Base-by-base conservation (phyloP, 305 asterid species). In the Fraxinus xanthoxyloides region DNA sequence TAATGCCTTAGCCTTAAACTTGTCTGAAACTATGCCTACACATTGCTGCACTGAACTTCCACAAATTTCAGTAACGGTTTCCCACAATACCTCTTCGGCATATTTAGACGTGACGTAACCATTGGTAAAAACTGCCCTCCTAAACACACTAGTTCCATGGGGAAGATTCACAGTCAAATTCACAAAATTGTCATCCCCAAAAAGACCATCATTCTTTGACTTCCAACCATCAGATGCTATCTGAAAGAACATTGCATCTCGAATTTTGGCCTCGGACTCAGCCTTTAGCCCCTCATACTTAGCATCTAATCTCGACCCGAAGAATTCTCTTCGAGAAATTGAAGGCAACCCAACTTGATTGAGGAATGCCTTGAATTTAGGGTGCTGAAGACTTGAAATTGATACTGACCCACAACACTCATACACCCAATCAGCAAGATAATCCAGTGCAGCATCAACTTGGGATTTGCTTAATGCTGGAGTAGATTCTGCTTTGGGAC, bases 231-330 rank as follows among this genome's bases (percentile, higher is more conserved):
- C 95, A 4, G 97, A 87, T 0, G 93, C 93, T 61, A 96, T 83
- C 87, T 96, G 99, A 85, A 96, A 96, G 91, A 94, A 96, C 98
- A 93, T 88, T 30, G 99, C 98, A 43, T 95, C 99, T 24, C 94
- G 90, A 32, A 95, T 94, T 85, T 88, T 93, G 24, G 97, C 95
- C 76, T 95, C 98, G 0, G 95, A 94, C 13, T 92, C 92, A 0
- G 89, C 91, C 67, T 85, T 94, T 5, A 88, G 90, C 76, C 89
- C 93, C 81, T 91, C 93, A 56, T 88, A 95, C 83, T 90, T 95
- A 2, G 79, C 72, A 83, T 95, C 99, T 8, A 95, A 80, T 65
- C 94, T 84, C 0, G 93, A 77, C 30, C 94, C 96, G 0, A 80
- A 76, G 32, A 94, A 83, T 23, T 95, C 99, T 23, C 88, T 83